These are phyloP conservation scores for Lasiodiplodia hormozganensis DNA, from an alignment of 2,329 filamentous ascomycete species.

Conservation along the genomic window DNA sequence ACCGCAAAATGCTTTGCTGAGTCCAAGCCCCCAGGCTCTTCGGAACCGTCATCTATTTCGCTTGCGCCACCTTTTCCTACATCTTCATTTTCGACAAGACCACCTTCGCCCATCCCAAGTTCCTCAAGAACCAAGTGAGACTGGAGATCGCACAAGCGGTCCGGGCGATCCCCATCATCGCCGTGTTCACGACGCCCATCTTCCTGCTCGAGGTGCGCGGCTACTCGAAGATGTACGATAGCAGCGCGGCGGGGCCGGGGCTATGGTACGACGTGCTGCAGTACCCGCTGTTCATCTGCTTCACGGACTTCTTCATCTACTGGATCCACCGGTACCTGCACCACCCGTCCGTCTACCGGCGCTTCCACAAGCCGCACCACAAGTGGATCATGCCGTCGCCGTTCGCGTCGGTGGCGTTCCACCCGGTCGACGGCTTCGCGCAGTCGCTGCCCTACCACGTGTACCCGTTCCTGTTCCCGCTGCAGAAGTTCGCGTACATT, in stretches of 20 bases:
- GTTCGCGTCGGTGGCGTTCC: slow-evolving; percentile 57
- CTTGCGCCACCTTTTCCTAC: slow-evolving; percentile 35
- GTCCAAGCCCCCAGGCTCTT: neutral
- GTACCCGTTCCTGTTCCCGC: slow-evolving; percentile 55
- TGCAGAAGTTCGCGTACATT: slow-evolving; percentile 56
- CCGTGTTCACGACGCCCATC: slow-evolving; percentile 54
- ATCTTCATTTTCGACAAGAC: slow-evolving; percentile 50
- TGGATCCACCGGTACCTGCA: slow-evolving; percentile 58
- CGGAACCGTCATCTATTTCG: slow-evolving; percentile 31
- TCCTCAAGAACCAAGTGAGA: slow-evolving; percentile 56
- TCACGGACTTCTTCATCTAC: slow-evolving; percentile 57
- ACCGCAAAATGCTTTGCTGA: slow-evolving; percentile 7
- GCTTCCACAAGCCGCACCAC: slow-evolving; percentile 58
- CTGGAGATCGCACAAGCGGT: slow-evolving; percentile 55
- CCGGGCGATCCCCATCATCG: slow-evolving; percentile 53
- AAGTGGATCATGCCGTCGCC: slow-evolving; percentile 60
- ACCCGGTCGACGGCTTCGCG: slow-evolving; percentile 56
- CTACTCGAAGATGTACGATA: slow-evolving; percentile 52
- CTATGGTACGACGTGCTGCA: slow-evolving; percentile 50
- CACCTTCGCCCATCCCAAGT: slow-evolving; percentile 56
- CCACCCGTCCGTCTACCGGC: slow-evolving; percentile 56
- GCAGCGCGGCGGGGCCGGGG: slow-evolving; percentile 42
- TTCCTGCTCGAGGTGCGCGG: slow-evolving; percentile 59
- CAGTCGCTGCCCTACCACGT: slow-evolving; percentile 57
- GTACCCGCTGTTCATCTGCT: slow-evolving; percentile 52